These are phyloP conservation scores for Aureobasidium musti DNA, from an alignment of 2,329 filamentous ascomycete genomes.

Conservation along the genomic window DNA sequence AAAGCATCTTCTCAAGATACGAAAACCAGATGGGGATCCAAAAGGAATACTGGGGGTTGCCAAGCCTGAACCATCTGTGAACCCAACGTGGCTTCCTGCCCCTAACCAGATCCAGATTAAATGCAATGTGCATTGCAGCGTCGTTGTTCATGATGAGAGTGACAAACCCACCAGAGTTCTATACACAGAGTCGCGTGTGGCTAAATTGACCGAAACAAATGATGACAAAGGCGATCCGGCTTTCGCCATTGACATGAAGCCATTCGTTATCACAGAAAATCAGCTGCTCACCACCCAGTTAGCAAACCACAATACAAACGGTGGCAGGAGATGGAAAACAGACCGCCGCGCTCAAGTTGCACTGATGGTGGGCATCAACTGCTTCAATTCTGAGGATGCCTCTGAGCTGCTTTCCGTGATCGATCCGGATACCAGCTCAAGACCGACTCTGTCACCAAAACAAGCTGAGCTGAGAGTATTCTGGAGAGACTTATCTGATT, in stretches of 20 bases:
- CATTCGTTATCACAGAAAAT: constrained; percentile 31
- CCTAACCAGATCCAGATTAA: neutral
- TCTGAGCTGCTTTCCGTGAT: constrained; percentile 38
- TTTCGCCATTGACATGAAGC: constrained; percentile 36
- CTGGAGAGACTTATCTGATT: constrained; percentile 36
- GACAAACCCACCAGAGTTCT: neutral
- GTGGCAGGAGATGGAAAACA: constrained; percentile 30
- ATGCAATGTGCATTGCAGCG: constrained; percentile 4
- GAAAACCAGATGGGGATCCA: neutral
- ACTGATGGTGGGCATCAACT: constrained; percentile 35
- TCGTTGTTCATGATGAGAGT: neutral
- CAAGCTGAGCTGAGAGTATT: constrained; percentile 34
- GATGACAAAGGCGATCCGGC: constrained; percentile 31
- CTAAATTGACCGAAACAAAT: constrained; percentile 29
- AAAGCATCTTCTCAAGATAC: neutral
- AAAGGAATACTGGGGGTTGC: neutral
- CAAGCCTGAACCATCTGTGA: constrained; percentile 8
- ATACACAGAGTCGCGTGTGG: neutral
- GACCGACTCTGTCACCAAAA: constrained; percentile 30
- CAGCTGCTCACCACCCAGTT: constrained; percentile 29
- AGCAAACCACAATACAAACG: constrained; percentile 33
- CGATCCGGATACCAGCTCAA: constrained; percentile 29
- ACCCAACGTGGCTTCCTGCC: constrained; percentile 20
- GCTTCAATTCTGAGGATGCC: constrained; percentile 38
- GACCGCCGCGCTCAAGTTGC: constrained; percentile 34